Evolutionary conservation across 371 early-diverging fungal genomes (phyloP), one percentile per base, ranked within the genome.

Genomic region (Syncephalastrum sp.): DNA sequence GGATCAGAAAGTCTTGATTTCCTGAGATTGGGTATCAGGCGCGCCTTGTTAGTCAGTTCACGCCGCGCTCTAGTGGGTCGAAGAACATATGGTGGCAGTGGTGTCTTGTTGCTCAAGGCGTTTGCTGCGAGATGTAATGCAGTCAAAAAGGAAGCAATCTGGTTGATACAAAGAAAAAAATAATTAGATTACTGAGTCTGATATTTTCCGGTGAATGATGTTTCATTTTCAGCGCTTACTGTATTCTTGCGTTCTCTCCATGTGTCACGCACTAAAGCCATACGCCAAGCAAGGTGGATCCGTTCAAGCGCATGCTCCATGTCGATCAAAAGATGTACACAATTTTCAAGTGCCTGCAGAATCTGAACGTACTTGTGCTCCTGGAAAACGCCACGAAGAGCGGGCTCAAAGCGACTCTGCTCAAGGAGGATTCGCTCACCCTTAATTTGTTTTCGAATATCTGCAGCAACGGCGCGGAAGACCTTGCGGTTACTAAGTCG

Each of bases 391-490:
- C 78, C 78, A 17, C 78, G 75, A 19, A 75, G 44, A 1, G 78
- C 67, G n/a, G 78, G 78, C 33, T 78, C 78, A 49, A 75, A 78
- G 8, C 75, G 67, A 43, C 75, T 75, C 56, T 78, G 78, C 24
- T 78, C 78, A 7, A 78, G 47, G 8, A 78, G 52, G 2, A 72
- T 71, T 5, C 73, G 67, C 17, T 64, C 69, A 33, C 70, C 69
- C 45, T 67, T 61, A 47, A 78, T 75, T 42, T 78, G 78, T 10
- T 63, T 58, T 5, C 71, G 71, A 13, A 78, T 73, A 8, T 45
- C 57, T 10, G 50, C 46, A 8, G 78, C 70, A 5, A 78, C 59
- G 7, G 59, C 38, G 1, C 61, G 61, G 49, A 78, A 78, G n/a
- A 75, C 53, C 43, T 74, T 71, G 4, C 65, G 59, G 19, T 75